A percentile compares a stretch with the other conserved stretches of the same genome.
Conservation (phyloP, 257 asterid species). For the Primulina huaijiensis region DNA sequence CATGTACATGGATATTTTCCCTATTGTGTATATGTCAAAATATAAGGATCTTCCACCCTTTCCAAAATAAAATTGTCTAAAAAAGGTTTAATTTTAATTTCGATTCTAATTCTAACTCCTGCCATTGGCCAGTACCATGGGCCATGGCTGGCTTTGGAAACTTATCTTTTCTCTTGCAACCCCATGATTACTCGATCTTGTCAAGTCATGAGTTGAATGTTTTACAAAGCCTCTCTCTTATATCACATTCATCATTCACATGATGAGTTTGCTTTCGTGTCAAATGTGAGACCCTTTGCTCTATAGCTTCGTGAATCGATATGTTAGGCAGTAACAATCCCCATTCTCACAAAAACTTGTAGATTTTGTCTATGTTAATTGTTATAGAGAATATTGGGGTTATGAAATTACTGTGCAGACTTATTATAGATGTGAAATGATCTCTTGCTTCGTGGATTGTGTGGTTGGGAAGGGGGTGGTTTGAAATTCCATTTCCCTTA, state of each 20-base stretch:
- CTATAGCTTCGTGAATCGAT: background rate
- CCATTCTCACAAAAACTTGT: background rate
- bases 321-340: background rate
- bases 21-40: background rate
- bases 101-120: background rate
- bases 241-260: too few species aligned
- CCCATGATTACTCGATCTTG: background rate
- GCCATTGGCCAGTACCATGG: background rate
- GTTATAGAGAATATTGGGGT: background rate
- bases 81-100: too few species aligned
- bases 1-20: background rate
- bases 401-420: background rate
- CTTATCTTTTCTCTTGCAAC: background rate
- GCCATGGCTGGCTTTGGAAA: background rate
- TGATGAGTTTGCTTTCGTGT: too few species aligned
- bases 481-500: background rate
- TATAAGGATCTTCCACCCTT: background rate
- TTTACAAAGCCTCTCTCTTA: background rate
- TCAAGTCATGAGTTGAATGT: background rate
- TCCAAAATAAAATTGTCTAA: background rate
- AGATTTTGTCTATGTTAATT: background rate
- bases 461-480: background rate
- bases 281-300: too few species aligned
- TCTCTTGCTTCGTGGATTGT: background rate
- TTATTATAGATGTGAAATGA: background rate